Percentiles rank a stretch among this genome's conserved stretches.
phyloP scores from a whole-genome alignment of 108 stramenopile genomes.

The Chaetoceros muelleri region DNA sequence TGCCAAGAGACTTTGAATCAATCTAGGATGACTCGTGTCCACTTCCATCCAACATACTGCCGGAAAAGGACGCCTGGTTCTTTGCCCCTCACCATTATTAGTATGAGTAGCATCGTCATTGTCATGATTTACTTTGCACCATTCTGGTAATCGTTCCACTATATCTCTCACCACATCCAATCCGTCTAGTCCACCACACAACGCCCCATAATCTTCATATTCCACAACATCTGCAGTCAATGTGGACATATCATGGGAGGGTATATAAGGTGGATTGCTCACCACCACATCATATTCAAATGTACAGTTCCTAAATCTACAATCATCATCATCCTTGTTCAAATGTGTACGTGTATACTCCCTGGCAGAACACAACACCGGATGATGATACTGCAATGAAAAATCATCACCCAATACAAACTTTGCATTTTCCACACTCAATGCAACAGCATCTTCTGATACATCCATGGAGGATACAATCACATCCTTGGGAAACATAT shows the following conservation, averaged over 20 bases:
- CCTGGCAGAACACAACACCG: slow-evolving; percentile 31
- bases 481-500: slow-evolving; percentile 24
- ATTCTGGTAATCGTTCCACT: slow-evolving; percentile 39
- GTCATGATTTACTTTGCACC: slow-evolving; percentile 19
- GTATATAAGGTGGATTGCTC: slow-evolving; percentile 94
- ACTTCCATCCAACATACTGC: slow-evolving; percentile 85
- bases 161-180: slow-evolving; percentile 80
- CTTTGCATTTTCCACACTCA: slow-evolving; percentile 70
- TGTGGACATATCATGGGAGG: slow-evolving; percentile 49
- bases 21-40: slow-evolving; percentile 62
- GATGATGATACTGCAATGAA: slow-evolving; percentile 7
- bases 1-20: slow-evolving; percentile 27
- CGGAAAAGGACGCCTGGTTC: background rate
- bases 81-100: too few species aligned
- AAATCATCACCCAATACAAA: slow-evolving; percentile 18
- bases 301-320: slow-evolving; percentile 9
- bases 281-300: slow-evolving; percentile 82
- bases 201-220: slow-evolving; percentile 70
- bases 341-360: slow-evolving; percentile 32
- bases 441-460: slow-evolving; percentile 52
- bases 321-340: background rate
- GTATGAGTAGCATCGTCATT: too few species aligned
- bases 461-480: slow-evolving; percentile 75
- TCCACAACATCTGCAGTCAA: slow-evolving; percentile 53
- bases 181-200: slow-evolving; percentile 85